Conservation (phyloP, 2,329 filamentous ascomycete genomes). For the Aspergillus sp. region DNA sequence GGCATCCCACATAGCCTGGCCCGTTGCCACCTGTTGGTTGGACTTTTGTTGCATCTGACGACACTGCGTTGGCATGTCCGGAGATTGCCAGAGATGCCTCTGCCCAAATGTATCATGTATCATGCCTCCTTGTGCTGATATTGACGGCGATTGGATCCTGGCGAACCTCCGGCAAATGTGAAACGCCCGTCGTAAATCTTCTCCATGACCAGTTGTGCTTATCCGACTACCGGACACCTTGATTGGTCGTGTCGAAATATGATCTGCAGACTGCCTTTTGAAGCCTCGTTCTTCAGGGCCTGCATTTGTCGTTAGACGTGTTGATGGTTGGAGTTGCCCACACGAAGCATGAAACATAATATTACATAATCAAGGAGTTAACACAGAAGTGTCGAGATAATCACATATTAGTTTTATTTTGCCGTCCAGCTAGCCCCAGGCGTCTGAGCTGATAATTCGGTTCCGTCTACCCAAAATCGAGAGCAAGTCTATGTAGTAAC, state of each 20-base stretch:
- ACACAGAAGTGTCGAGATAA: neutral
- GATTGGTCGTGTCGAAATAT: neutral
- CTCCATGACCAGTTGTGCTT: neutral
- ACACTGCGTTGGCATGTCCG: neutral
- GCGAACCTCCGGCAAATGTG: neutral
- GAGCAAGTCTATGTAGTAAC: conserved; percentile 29
- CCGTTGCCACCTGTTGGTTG: neutral
- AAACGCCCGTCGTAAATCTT: neutral
- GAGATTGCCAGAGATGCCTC: neutral
- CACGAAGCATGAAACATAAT: neutral
- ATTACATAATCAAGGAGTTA: neutral
- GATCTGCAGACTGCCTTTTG: neutral
- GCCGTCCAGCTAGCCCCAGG: conserved; percentile 23
- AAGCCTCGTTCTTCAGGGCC: neutral
- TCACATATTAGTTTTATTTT: conserved; percentile 17
- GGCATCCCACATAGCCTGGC: neutral
- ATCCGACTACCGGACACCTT: neutral
- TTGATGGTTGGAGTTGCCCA: no score
- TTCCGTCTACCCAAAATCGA: conserved; percentile 23
- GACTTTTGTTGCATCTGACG: neutral
- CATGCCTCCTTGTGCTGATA: neutral
- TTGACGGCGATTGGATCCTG: neutral
- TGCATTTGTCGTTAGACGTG: neutral
- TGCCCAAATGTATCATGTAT: neutral
- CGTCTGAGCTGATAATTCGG: conserved; percentile 17